Percentiles rank a stretch among this genome's conserved stretches.
Conservation (phyloP, 1,139 yeast genomes). For the Tardiomyces depauwii region DNA sequence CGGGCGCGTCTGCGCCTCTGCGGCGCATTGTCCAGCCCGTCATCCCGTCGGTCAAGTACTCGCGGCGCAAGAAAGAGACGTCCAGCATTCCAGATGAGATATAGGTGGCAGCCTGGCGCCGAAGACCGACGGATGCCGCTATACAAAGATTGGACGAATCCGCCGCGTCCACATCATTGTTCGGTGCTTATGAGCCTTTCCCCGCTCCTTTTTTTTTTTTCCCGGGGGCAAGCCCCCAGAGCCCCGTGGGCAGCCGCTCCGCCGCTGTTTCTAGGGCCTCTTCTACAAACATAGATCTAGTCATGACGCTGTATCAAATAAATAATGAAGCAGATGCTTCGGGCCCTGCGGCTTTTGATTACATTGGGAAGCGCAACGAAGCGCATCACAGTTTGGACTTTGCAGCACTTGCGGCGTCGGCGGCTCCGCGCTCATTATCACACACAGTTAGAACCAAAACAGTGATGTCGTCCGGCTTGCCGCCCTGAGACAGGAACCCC, state of each 20-base stretch:
- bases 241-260: too few species aligned
- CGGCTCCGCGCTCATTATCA: background rate
- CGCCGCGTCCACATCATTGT: too few species aligned
- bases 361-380: background rate
- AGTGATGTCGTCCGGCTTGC: constrained; percentile 92
- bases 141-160: too few species aligned
- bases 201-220: too few species aligned
- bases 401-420: constrained; percentile 1
- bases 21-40: constrained; percentile 11
- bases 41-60: constrained; percentile 1
- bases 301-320: background rate
- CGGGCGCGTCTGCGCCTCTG: background rate
- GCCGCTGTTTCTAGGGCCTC: too few species aligned
- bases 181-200: too few species aligned
- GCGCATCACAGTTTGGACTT: background rate
- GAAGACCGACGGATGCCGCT: too few species aligned
- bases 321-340: background rate
- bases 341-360: background rate
- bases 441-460: constrained; percentile 47
- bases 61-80: background rate
- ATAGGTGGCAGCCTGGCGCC: too few species aligned
- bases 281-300: too few species aligned
- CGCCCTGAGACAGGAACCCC: constrained; percentile 70
- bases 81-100: background rate
- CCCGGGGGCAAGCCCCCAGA: too few species aligned